Percentiles rank a stretch among this genome's conserved stretches.
phyloP scores from a whole-genome alignment of 2,329 filamentous ascomycete species.

The Trichocomaceae sp. region DNA sequence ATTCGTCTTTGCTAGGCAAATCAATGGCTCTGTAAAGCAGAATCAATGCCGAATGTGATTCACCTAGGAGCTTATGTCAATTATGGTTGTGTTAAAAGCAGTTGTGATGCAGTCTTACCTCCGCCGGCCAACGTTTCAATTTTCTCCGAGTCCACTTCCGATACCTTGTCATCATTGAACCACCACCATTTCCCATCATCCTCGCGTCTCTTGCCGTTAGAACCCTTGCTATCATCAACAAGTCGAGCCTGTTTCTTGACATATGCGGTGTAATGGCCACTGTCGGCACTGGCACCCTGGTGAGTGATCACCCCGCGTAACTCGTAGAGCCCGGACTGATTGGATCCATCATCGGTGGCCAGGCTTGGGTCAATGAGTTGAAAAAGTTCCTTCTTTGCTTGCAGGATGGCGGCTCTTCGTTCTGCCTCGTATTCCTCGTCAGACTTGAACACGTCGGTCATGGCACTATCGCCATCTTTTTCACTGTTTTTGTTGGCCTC shows the following conservation, averaged over 20 bases:
- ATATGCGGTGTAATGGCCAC: constrained; percentile 95
- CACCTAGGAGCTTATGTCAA: constrained; percentile 30
- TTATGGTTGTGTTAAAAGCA: neutral
- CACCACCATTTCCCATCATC: constrained; percentile 99
- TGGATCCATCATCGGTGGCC: constrained; percentile 70
- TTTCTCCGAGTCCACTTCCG: constrained; percentile 84
- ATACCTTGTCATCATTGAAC: constrained; percentile 98
- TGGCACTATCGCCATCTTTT: constrained; percentile 64
- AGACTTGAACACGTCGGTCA: constrained; percentile 75
- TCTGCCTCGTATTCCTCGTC: constrained; percentile 90
- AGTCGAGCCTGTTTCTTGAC: constrained; percentile 80
- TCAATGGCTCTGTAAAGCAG: constrained; percentile 47
- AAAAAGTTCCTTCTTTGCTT: constrained; percentile 82
- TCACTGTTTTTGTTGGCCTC: constrained; percentile 45
- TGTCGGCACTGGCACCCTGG: constrained; percentile 93
- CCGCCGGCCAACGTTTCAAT: constrained; percentile 85
- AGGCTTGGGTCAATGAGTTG: constrained; percentile 69
- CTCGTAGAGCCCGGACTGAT: constrained; percentile 93
- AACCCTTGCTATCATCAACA: constrained; percentile 57
- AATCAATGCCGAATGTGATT: constrained; percentile 47
- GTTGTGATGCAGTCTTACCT: constrained; percentile 46
- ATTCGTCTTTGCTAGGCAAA: constrained; percentile 38
- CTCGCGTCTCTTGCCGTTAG: constrained; percentile 61
- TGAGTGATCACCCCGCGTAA: constrained; percentile 91
- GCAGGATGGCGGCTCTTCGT: constrained; percentile 64